These are phyloP conservation scores for Corymbia calophylla DNA, from an alignment of 441 rosid genomes.

Conservation along the genomic window DNA sequence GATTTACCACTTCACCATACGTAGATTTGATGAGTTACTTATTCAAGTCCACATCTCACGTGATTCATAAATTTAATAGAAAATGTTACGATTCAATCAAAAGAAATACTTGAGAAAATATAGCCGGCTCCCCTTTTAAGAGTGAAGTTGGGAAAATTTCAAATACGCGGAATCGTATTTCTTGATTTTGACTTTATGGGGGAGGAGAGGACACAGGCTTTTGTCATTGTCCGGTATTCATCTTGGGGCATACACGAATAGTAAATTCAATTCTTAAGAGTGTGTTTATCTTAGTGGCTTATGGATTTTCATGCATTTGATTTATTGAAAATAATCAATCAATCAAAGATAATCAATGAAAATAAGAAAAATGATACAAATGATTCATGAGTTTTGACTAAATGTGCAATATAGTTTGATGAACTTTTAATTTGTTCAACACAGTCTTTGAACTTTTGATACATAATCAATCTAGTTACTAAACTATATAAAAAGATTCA, in stretches of 20 bases:
- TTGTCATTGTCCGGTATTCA: neutral
- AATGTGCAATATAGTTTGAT: rapidly evolving
- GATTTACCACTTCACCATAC: neutral
- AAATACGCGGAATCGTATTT: neutral
- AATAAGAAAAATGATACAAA: too few relatives aligned
- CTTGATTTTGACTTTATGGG: neutral
- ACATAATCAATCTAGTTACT: rapidly evolving
- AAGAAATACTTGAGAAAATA: neutral
- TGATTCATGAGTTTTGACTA: rapidly evolving
- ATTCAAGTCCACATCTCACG: neutral
- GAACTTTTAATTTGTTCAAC: too few relatives aligned
- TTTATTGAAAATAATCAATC: too few relatives aligned
- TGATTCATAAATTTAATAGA: neutral
- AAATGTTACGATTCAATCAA: neutral
- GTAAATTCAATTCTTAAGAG: neutral
- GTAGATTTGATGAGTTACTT: neutral
- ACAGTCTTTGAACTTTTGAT: rapidly evolving
- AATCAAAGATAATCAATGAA: too few relatives aligned
- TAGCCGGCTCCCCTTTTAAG: neutral
- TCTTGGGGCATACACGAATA: neutral
- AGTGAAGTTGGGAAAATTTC: neutral
- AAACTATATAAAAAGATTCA: rapidly evolving
- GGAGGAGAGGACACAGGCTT: neutral
- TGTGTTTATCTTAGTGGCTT: neutral
- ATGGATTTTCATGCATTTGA: rapidly evolving